Conservation (phyloP, 2,329 filamentous ascomycete species). For the Elsinoe arachidis region DNA sequence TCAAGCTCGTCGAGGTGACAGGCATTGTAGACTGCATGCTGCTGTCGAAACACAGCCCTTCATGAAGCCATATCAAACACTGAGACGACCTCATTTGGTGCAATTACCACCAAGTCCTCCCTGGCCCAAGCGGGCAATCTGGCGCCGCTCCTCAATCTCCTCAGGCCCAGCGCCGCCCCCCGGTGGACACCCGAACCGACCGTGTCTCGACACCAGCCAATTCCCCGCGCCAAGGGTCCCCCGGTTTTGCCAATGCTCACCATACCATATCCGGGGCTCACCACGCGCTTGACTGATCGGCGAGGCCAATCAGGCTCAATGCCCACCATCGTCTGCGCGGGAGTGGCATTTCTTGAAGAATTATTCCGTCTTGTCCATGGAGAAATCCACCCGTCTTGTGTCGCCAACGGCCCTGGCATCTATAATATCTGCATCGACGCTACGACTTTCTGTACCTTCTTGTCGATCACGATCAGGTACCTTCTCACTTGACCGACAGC, state of each 20-base stretch:
- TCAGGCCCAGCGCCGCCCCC: background rate
- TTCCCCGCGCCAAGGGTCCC: constrained; percentile 9
- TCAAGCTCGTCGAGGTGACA: background rate
- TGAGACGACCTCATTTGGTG: too few relatives aligned
- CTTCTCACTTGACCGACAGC: background rate
- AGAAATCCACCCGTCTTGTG: constrained; percentile 11
- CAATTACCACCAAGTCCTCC: too few relatives aligned
- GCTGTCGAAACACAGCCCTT: background rate
- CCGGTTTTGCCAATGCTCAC: constrained; percentile 11
- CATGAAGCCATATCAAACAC: too few relatives aligned
- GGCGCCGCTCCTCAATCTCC: background rate
- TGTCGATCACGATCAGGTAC: background rate
- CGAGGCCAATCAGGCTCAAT: constrained; percentile 10
- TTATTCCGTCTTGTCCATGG: constrained; percentile 11
- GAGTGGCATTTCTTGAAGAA: constrained; percentile 8
- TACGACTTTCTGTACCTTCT: background rate
- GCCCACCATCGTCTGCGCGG: background rate
- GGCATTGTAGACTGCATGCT: background rate
- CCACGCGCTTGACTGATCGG: constrained; percentile 2
- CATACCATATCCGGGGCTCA: background rate
- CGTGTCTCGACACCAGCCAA: background rate
- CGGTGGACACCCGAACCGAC: background rate
- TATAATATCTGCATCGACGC: constrained; percentile 4
- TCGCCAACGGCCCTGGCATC: background rate
- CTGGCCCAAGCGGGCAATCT: too few relatives aligned